Evolutionary conservation across 1,284 basidiomycete genomes (phyloP).

Genomic region (Heterobasidion irregulare): DNA sequence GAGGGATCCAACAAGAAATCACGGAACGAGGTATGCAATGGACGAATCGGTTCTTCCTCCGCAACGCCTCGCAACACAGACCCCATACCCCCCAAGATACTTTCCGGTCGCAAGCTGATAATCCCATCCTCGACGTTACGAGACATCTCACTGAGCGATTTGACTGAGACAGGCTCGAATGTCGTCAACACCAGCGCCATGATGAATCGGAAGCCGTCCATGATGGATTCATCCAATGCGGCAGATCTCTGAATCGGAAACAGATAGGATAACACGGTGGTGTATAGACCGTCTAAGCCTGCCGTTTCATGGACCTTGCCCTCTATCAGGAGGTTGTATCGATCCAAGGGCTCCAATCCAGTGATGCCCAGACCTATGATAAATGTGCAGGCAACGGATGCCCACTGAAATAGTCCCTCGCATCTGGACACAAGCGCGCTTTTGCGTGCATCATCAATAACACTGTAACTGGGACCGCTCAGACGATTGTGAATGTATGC

Average conservation of each 20-base stretch:
- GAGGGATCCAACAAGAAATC: not conserved
- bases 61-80: not conserved
- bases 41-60: not conserved
- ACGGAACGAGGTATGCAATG: not conserved
- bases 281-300: not conserved
- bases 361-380: not conserved
- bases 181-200: not conserved
- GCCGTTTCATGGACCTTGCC: not conserved
- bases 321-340: not conserved
- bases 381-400: too few species aligned
- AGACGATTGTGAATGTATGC: not conserved
- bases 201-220: not conserved
- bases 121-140: not conserved
- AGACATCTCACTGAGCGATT: not conserved
- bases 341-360: not conserved
- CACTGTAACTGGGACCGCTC: not conserved
- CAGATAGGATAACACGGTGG: not conserved
- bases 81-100: not conserved
- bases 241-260: not conserved
- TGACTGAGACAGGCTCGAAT: not conserved
- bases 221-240: not conserved
- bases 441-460: too few species aligned
- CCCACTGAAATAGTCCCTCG: too few species aligned
- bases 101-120: not conserved
- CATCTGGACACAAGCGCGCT: too few species aligned